These are phyloP conservation scores for Aureoboletus auriporus DNA, from an alignment of 768 basidiomycete genomes.

Conservation along the genomic window DNA sequence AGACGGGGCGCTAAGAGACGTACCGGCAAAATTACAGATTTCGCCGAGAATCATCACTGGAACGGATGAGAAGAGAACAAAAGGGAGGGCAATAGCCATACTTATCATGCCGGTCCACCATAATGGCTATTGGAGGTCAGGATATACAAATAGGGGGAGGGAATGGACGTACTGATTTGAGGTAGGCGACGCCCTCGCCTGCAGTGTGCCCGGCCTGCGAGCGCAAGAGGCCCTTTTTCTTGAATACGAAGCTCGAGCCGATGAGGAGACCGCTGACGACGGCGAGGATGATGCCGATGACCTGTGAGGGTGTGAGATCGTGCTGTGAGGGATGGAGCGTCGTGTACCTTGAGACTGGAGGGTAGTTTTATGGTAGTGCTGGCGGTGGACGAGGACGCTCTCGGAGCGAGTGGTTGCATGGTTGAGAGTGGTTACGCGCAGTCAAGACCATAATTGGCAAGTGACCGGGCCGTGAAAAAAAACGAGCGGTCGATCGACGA, in stretches of 20 bases:
- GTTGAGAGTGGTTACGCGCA: no score
- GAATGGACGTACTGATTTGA: conserved; percentile 73
- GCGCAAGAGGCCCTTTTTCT: conserved; percentile 89
- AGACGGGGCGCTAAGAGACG: conserved; percentile 22
- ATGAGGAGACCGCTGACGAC: conserved; percentile 82
- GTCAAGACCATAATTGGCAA: conserved; percentile 7
- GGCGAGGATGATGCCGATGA: conserved; percentile 77
- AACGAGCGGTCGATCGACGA: neutral
- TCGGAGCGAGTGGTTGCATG: no score
- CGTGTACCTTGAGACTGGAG: conserved; percentile 50
- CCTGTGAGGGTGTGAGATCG: conserved; percentile 32
- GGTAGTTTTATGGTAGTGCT: conserved; percentile 32
- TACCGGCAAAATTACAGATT: conserved; percentile 82
- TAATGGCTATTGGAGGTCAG: conserved; percentile 46
- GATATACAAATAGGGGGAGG: conserved; percentile 6
- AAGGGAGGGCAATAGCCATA: conserved; percentile 17
- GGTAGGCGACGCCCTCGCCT: conserved; percentile 89
- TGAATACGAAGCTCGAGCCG: conserved; percentile 92
- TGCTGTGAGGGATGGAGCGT: neutral
- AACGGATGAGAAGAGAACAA: neutral
- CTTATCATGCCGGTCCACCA: conserved; percentile 96
- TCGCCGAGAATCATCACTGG: conserved; percentile 91
- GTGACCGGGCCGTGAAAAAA: neutral
- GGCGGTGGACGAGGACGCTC: conserved; percentile 36
- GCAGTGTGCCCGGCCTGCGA: conserved; percentile 76